Evolutionary conservation across 345 rosid genomes (phyloP), one percentile per base, ranked within the genome.

Genomic region (Kernera saxatilis): DNA sequence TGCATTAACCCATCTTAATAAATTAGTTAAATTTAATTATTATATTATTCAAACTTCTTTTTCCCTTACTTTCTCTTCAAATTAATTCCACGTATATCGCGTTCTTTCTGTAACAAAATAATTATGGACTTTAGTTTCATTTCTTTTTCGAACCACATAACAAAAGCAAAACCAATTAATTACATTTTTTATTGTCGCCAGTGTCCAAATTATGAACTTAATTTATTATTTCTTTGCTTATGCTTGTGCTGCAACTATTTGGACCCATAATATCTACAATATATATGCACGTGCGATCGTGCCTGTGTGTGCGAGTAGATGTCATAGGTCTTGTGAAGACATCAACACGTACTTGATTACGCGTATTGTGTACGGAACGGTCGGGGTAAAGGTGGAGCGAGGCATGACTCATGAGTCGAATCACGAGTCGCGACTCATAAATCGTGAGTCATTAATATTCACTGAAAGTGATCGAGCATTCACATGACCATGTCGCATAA

Each of bases 381-480:
- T 74, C 78, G 78, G 73, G 25, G 32, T 12, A 74, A 67, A 67
- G 63, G 49, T 67, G 52, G 55, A 39, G 39, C 37, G 63, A 67
- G 78, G 67, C 69, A 67, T 74, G 73, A 40, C 69, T 74, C 73
- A 59, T 17, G 62, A 56, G 27, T 53, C 48, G 48, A 64, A 59
- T 71, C 75, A 71, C 75, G 63, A 62, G 64, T 43, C 64, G 40
- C 8, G 52, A 50, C 50, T 60, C 75, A 40, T 61, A 35, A 60
- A 29, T 71, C 59, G 29, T 26, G 41, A 70, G 22, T 70, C 15
- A 71, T 52, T 8, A 52, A 62, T 45, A 32, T 29, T 67, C 36
- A 67, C 36, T 12, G 51, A 49, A 49, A 57, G 44, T 57, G 48
- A 63, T 13, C 0, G 54, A 73, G 22, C 21, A 29, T 52, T 75